phyloP scores from a whole-genome alignment of 306 rosid species.

The Acacia melanoxylon region DNA sequence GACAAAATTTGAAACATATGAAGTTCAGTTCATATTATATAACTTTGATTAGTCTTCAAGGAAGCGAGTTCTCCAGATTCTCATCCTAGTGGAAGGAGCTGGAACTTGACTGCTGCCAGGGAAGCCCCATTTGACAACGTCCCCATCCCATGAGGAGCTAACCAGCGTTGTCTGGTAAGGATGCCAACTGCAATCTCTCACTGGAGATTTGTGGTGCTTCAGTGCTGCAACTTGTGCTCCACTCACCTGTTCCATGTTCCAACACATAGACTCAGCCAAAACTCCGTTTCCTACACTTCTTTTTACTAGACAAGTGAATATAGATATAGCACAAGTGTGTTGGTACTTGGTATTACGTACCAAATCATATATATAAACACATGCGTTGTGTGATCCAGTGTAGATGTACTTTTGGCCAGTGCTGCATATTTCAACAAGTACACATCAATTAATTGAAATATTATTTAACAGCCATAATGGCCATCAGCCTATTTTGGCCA shows the following conservation, averaged over 20 bases:
- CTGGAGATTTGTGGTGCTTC: slow-evolving; percentile 85
- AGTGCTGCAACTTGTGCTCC: slow-evolving; percentile 86
- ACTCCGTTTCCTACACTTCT: background rate
- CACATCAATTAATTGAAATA: slow-evolving; percentile 19
- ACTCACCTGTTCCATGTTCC: slow-evolving; percentile 48
- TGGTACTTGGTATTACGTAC: slow-evolving; percentile 47
- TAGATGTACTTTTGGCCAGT: slow-evolving; percentile 98
- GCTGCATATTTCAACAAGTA: slow-evolving; percentile 54
- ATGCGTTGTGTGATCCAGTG: slow-evolving; percentile 82
- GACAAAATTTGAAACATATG: background rate
- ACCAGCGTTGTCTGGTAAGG: slow-evolving; percentile 75
- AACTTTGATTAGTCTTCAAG: slow-evolving; percentile 26
- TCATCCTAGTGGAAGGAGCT: slow-evolving; percentile 32
- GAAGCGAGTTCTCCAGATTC: slow-evolving; percentile 42
- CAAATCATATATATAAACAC: slow-evolving; percentile 88
- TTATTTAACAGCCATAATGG: background rate
- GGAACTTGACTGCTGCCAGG: slow-evolving; percentile 51
- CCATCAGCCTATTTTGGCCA: background rate
- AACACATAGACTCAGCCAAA: background rate
- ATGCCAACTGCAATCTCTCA: slow-evolving; percentile 98
- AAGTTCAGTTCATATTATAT: slow-evolving; percentile 5
- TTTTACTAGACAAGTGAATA: background rate
- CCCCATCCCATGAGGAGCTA: slow-evolving; percentile 98
- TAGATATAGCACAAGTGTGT: slow-evolving; percentile 1
- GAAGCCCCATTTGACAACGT: slow-evolving; percentile 80